phyloP scores from a whole-genome alignment of 2,329 filamentous ascomycete genomes.

The Aspergillus eucalypticola region DNA sequence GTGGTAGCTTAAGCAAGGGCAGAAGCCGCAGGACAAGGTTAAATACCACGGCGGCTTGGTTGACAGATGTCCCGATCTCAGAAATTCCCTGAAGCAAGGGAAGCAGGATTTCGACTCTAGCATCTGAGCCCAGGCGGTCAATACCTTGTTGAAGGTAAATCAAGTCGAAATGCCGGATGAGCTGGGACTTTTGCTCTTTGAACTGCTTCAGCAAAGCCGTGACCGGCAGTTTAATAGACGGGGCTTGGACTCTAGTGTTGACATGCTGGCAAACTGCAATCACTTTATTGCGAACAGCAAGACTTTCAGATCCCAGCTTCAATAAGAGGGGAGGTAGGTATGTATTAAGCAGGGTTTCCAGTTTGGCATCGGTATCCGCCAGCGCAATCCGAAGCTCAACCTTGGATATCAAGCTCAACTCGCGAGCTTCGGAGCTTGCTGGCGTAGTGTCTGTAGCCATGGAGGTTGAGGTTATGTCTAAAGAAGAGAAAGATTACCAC shows the following conservation, averaged over 20 bases:
- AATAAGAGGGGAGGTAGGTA: slow-evolving; percentile 81
- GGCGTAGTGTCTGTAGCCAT: slow-evolving; percentile 37
- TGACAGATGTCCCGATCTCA: slow-evolving; percentile 56
- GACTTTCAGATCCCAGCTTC: slow-evolving; percentile 80
- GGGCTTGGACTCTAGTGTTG: slow-evolving; percentile 63
- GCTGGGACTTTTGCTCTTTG: slow-evolving; percentile 70
- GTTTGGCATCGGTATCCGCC: slow-evolving; percentile 79
- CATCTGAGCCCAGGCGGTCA: slow-evolving; percentile 58
- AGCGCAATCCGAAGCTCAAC: slow-evolving; percentile 82
- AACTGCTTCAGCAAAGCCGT: slow-evolving; percentile 84
- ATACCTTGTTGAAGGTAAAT: slow-evolving; percentile 86
- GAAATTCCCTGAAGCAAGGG: slow-evolving; percentile 67
- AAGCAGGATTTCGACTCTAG: slow-evolving; percentile 73
- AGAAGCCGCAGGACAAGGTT: slow-evolving; percentile 79
- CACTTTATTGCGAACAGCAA: slow-evolving; percentile 76
- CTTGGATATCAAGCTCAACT: slow-evolving; percentile 79
- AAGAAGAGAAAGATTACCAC: slow-evolving; percentile 2
- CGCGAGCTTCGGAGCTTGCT: slow-evolving; percentile 56
- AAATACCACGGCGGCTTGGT: slow-evolving; percentile 69
- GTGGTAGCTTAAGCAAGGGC: slow-evolving; percentile 65
- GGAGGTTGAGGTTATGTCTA: not conserved
- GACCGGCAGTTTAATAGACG: slow-evolving; percentile 76
- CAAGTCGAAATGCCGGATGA: slow-evolving; percentile 86
- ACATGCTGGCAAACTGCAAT: slow-evolving; percentile 71
- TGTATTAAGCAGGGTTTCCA: slow-evolving; percentile 73